Conservation (phyloP, 352 stramenopile species). For the Thraustotheca clavata region DNA sequence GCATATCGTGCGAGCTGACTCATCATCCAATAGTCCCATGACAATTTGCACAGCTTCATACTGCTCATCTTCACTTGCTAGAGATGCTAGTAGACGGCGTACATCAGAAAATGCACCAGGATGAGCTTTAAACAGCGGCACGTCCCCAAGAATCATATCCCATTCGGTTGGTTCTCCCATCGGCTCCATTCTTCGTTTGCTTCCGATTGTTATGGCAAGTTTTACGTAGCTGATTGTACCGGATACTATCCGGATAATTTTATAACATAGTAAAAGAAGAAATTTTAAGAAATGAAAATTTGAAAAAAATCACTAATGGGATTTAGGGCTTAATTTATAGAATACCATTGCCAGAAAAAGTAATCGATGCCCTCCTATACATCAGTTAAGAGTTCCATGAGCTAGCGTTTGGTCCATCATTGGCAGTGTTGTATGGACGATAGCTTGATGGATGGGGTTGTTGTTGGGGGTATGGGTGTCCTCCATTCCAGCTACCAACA, state of each 20-base stretch:
- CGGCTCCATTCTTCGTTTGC: neutral
- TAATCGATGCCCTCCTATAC: too few species aligned
- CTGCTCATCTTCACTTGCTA: neutral
- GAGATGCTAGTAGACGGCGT: neutral
- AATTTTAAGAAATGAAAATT: too few species aligned
- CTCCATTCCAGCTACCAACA: conserved; percentile 45
- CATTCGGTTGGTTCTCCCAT: neutral
- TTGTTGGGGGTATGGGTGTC: conserved; percentile 82
- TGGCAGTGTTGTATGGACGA: conserved; percentile 39
- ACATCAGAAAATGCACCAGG: neutral
- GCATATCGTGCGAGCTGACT: neutral
- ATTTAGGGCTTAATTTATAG: neutral
- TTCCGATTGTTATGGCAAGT: neutral
- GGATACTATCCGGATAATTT: neutral
- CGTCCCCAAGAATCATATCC: conserved; percentile 2
- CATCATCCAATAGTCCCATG: neutral
- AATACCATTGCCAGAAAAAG: too few species aligned
- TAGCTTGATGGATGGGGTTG: conserved; percentile 31
- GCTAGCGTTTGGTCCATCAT: conserved; percentile 41
- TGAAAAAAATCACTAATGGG: neutral
- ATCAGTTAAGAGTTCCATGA: conserved; percentile 81
- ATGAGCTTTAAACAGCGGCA: neutral
- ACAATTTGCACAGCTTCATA: neutral
- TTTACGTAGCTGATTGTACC: neutral
- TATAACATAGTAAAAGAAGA: neutral